These are phyloP conservation scores for Centrapalus pauciflorus DNA, from an alignment of 129 eudicot genomes.

Conservation along the genomic window DNA sequence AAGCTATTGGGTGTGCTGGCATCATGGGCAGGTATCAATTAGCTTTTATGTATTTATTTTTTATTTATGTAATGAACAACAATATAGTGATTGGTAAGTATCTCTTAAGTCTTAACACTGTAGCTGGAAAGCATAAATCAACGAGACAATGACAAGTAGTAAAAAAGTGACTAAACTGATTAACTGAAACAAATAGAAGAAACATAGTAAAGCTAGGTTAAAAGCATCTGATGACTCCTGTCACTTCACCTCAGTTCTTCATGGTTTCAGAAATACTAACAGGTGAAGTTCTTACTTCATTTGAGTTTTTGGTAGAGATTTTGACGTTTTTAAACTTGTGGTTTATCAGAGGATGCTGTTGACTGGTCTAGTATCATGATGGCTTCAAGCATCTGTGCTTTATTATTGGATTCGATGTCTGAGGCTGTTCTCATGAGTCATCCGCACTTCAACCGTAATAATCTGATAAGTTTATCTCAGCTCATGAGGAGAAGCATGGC, in stretches of 20 bases:
- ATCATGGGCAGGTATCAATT: conserved; percentile 59
- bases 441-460: conserved; percentile 39
- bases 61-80: background rate
- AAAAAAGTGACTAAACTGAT: no score
- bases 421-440: conserved; percentile 53
- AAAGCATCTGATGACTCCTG: no score
- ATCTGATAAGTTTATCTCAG: conserved; percentile 36
- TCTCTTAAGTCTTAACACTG: no score
- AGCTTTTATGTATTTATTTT: background rate
- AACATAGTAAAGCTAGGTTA: no score
- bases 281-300: background rate
- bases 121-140: no score
- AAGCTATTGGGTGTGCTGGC: conserved; percentile 54
- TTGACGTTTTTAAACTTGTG: conserved; percentile 3
- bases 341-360: conserved; percentile 33
- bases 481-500: conserved; percentile 69
- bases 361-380: conserved; percentile 61
- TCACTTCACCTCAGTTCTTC: no score
- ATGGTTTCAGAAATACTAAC: no score
- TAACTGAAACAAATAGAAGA: no score
- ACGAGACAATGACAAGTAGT: no score
- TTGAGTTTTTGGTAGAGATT: background rate
- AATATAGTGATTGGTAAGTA: no score
- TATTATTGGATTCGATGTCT: conserved; percentile 65
- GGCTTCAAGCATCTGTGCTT: conserved; percentile 86